Evolutionary conservation across 768 basidiomycete genomes (phyloP).

Genomic region (Pluteus cervinus): DNA sequence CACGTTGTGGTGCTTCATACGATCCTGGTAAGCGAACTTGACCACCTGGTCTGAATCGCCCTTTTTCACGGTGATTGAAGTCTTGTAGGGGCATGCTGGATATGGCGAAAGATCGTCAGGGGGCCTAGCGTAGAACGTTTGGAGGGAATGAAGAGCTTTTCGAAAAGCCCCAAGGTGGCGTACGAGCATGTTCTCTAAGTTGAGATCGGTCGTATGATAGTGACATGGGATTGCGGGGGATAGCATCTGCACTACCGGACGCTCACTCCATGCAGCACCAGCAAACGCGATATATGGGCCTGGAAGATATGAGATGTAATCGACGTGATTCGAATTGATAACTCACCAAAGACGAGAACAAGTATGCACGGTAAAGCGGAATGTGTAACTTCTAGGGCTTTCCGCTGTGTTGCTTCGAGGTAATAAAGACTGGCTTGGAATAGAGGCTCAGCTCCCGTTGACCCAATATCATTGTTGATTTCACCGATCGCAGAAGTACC

Average conservation of each 20-base stretch:
- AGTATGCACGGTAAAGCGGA: conserved; percentile 22
- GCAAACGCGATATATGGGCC: conserved; percentile 21
- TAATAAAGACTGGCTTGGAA: conserved; percentile 17
- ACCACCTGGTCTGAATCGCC: conserved; percentile 8
- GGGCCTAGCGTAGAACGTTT: conserved; percentile 17
- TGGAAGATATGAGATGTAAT: conserved; percentile 8
- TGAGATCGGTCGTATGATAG: conserved; percentile 15
- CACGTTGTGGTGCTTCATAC: conserved; percentile 9
- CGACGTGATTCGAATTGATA: neutral
- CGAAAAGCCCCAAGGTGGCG: conserved; percentile 20
- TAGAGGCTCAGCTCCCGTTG: conserved; percentile 15
- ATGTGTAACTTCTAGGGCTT: conserved; percentile 2
- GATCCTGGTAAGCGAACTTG: conserved; percentile 12
- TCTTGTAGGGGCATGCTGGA: conserved; percentile 10
- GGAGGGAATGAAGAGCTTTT: conserved; percentile 14
- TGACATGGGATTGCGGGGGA: conserved; percentile 16
- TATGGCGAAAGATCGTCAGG: conserved; percentile 4
- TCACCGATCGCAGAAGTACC: conserved; percentile 13
- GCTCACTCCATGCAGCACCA: conserved; percentile 17
- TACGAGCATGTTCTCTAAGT: conserved; percentile 7
- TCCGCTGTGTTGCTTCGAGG: conserved; percentile 10
- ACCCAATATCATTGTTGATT: conserved; percentile 16
- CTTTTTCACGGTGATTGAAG: conserved; percentile 9
- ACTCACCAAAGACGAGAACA: conserved; percentile 16
- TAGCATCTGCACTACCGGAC: conserved; percentile 17